Percentiles rank a stretch among this genome's conserved stretches.
Conservation (phyloP, 164 flowering plant genomes). For the Warburgia ugandensis region DNA sequence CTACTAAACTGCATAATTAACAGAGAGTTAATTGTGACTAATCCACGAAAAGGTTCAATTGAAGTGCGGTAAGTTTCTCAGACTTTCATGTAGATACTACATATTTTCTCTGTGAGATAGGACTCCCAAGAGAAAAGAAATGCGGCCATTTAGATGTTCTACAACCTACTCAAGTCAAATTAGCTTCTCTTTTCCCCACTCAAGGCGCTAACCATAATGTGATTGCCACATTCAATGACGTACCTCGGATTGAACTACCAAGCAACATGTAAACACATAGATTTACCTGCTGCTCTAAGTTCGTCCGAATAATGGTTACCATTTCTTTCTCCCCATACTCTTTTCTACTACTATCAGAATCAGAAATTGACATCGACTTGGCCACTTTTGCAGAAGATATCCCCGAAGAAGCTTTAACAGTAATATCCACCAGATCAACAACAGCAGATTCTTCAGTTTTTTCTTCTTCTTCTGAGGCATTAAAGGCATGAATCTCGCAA, state of each 20-base stretch:
- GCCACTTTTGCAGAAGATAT: constrained; percentile 20
- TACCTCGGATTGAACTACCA: not conserved
- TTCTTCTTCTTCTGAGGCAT: constrained; percentile 29
- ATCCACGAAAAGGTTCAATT: no score
- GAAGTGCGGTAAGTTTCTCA: no score
- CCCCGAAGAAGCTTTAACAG: constrained; percentile 80
- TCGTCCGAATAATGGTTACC: constrained; percentile 86
- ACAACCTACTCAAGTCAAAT: not conserved
- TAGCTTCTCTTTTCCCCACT: not conserved
- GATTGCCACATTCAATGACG: no score
- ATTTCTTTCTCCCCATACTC: constrained; percentile 56
- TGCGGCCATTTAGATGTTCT: no score
- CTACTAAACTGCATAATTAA: no score
- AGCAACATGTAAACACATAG: not conserved
- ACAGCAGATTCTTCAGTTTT: constrained; percentile 30
- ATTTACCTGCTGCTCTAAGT: constrained; percentile 77
- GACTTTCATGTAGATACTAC: no score
- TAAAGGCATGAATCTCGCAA: constrained; percentile 23
- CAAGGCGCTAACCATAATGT: no score
- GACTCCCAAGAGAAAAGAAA: no score
- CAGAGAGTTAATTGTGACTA: no score
- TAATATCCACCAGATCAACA: constrained; percentile 92
- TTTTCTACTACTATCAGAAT: constrained; percentile 28
- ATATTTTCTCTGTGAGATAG: no score
- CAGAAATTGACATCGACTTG: not conserved